These are phyloP conservation scores for Stenogyne calaminthoides DNA, from an alignment of 305 asterid genomes.

Conservation along the genomic window DNA sequence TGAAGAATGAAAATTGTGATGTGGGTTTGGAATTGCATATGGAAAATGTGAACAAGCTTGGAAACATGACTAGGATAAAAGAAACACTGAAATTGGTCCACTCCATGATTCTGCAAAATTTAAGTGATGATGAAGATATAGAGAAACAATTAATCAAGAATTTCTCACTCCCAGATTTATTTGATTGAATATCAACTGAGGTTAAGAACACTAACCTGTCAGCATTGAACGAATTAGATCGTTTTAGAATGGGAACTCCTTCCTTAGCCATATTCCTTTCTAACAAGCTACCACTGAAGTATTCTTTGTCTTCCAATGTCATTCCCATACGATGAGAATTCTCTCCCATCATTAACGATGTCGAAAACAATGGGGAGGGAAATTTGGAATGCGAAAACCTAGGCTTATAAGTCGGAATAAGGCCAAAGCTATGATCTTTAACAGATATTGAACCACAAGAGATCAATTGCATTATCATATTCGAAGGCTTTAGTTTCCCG, in stretches of 20 bases:
- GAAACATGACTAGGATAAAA: not conserved
- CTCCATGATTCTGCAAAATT: not conserved
- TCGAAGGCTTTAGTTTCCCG: slow-evolving; percentile 77
- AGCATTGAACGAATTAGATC: slow-evolving; percentile 80
- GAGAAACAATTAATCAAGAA: not conserved
- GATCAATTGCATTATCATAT: slow-evolving; percentile 83
- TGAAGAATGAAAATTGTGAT: not conserved
- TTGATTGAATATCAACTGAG: not conserved
- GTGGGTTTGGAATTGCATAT: not conserved
- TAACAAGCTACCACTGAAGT: slow-evolving; percentile 87
- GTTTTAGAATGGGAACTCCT: slow-evolving; percentile 63
- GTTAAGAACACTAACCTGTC: slow-evolving; percentile 54
- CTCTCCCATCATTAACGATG: slow-evolving; percentile 75
- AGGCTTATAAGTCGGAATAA: slow-evolving; percentile 81
- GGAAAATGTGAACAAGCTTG: not conserved
- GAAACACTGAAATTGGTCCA: not conserved
- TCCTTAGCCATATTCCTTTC: slow-evolving; percentile 74
- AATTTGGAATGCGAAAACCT: slow-evolving; percentile 80
- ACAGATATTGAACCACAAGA: slow-evolving; percentile 94
- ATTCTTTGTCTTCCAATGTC: slow-evolving; percentile 82
- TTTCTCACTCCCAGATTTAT: not conserved
- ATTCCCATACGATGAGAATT: slow-evolving; percentile 65
- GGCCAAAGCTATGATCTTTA: slow-evolving; percentile 83
- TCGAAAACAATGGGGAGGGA: slow-evolving; percentile 78
- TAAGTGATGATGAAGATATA: not conserved